Conservation (phyloP, 345 rosid genomes). For the Populus simonii region DNA sequence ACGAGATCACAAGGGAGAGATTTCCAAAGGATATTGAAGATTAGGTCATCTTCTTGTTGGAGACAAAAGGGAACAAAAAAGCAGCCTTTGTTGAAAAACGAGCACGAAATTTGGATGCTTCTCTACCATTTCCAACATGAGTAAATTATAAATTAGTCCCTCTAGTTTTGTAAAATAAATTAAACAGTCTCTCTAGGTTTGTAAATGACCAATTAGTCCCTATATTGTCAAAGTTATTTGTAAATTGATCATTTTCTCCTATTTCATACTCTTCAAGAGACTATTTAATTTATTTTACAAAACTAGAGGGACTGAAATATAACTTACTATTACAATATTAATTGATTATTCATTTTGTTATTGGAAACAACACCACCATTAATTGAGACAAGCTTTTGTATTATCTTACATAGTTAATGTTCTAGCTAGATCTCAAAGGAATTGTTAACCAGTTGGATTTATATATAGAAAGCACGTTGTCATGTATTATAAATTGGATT, state of each 20-base stretch:
- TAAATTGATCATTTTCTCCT: too few species aligned
- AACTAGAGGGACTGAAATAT: too few species aligned
- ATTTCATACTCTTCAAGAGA: too few species aligned
- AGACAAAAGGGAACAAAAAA: constrained; percentile 21
- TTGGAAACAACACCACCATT: neutral
- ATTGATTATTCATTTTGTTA: constrained; percentile 7
- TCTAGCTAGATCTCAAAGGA: neutral
- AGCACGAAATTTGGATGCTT: neutral
- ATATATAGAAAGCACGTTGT: too few species aligned
- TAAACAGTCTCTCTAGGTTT: too few species aligned
- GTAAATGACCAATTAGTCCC: too few species aligned
- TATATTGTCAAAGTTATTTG: too few species aligned
- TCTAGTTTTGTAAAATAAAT: too few species aligned
- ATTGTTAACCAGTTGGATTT: neutral
- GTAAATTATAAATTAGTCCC: neutral
- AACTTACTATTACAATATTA: too few species aligned
- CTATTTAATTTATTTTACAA: too few species aligned
- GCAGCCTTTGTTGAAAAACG: constrained; percentile 36
- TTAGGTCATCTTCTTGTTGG: neutral
- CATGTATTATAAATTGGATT: too few species aligned
- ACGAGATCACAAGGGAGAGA: neutral
- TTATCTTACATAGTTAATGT: neutral
- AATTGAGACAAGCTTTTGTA: neutral
- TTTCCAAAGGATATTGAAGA: neutral
- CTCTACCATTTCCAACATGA: neutral